Conservation (phyloP, 148 eudicot genomes). For the Pouteria glomerata region DNA sequence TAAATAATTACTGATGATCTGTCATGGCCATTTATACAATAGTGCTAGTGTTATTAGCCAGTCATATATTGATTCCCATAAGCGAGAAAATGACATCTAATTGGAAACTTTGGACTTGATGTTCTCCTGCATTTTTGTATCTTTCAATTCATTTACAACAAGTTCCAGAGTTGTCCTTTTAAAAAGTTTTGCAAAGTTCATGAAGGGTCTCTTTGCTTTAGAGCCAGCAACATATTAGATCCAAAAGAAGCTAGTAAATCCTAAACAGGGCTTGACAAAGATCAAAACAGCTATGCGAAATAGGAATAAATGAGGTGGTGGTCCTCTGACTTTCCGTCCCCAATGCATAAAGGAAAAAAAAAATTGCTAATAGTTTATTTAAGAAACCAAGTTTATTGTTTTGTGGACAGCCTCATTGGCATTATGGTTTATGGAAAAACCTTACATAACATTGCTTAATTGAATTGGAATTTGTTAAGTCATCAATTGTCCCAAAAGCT, state of each 20-base stretch:
- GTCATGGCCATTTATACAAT: not conserved
- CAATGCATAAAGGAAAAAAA: not conserved
- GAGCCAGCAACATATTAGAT: not conserved
- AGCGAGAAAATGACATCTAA: too few relatives aligned
- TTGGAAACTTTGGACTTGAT: too few relatives aligned
- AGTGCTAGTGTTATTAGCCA: not conserved
- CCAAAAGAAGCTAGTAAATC: conserved; percentile 7
- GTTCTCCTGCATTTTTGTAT: not conserved
- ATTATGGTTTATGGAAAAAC: not conserved
- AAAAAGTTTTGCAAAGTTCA: not conserved
- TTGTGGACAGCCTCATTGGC: not conserved
- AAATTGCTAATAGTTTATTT: too few relatives aligned
- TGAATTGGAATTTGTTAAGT: too few relatives aligned
- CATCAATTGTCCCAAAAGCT: too few relatives aligned
- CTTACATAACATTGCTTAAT: not conserved
- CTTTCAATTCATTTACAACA: not conserved
- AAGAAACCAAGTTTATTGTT: not conserved
- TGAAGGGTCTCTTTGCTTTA: not conserved
- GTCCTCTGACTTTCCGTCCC: not conserved
- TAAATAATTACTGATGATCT: not conserved
- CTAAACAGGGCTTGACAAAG: not conserved
- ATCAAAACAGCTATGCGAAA: not conserved
- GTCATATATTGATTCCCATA: too few relatives aligned
- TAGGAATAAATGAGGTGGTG: not conserved
- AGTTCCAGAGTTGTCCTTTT: not conserved